Evolutionary conservation across 768 basidiomycete species (phyloP), one percentile per base, ranked within the genome.

Genomic region (Gymnopilus dilepis): DNA sequence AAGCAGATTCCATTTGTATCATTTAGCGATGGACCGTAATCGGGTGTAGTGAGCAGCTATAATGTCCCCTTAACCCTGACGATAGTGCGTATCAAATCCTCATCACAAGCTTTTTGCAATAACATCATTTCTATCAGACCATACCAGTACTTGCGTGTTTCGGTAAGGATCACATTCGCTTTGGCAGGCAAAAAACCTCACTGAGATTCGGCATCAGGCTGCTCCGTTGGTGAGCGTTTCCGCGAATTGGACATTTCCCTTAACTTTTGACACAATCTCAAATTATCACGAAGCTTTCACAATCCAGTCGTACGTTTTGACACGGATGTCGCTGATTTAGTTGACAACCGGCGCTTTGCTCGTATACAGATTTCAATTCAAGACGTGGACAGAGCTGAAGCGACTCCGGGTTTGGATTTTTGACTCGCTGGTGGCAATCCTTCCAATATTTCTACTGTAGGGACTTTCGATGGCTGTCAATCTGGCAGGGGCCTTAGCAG

Each of bases 391-490:
- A 7, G 73, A 85, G 22, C 73, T 88, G 38, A 60, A 62, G n/a
- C 59, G 70, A 56, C 70, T 88, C 22, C 85, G 84, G 77, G 84
- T 75, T 37, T 22, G 8, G 22, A 21, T 34, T 34, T 34, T 34
- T 9, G 7, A 42, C n/a, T 54, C 45, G n/a, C n/a, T n/a, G n/a
- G n/a, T 15, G 9, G 22, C 34, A 12, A 22, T 34, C 30, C 13
- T 15, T 28, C 31, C n/a, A 21, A 31, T 34, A 34, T 63, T 11
- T 38, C 30, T 41, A 57, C 56, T 51, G 19, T 57, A 85, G 84
- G 78, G 80, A 30, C 73, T 85, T 33, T 85, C 85, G 3, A 84
- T 85, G 78, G 75, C 82, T 45, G 83, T 86, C 38, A 85, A 86
- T 64, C 76, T 82, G 6, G 67, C 84, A 33, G 83, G 81, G 8